phyloP scores from a whole-genome alignment of 176 grass and related monocot genomes.

The Eleusine indica region DNA sequence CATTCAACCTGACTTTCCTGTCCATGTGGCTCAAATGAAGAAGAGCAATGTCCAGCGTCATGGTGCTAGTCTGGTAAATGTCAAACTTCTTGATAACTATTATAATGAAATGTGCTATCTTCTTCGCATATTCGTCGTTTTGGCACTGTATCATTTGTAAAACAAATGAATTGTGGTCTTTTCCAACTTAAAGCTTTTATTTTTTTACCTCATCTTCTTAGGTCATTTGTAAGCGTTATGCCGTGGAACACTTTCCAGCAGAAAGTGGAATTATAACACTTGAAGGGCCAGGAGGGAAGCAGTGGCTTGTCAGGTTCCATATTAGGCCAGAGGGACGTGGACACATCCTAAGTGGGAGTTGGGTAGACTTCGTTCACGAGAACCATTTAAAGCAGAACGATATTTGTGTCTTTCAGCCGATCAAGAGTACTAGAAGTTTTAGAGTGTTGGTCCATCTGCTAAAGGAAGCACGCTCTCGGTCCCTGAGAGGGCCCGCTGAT shows the following conservation, averaged over 20 bases:
- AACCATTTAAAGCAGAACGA: neutral
- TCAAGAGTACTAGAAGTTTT: neutral
- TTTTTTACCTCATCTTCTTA: neutral
- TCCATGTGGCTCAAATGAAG: constrained; percentile 22
- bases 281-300: constrained; percentile 1
- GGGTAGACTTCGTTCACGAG: neutral
- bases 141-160: neutral
- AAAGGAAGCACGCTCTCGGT: neutral
- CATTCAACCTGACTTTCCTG: constrained; percentile 25
- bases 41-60: constrained; percentile 18
- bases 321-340: neutral
- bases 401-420: neutral
- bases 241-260: neutral
- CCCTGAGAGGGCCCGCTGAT: neutral
- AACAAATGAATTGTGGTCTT: no score
- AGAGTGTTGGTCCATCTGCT: neutral
- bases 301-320: neutral
- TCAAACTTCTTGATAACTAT: neutral
- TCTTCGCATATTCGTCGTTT: neutral
- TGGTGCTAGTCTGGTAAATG: neutral
- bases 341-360: neutral
- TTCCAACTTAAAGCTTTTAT: neutral
- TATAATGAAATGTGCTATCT: neutral
- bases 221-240: neutral
- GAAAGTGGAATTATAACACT: neutral